Conservation (phyloP, 257 asterid genomes). For the Anisodus acutangulus region DNA sequence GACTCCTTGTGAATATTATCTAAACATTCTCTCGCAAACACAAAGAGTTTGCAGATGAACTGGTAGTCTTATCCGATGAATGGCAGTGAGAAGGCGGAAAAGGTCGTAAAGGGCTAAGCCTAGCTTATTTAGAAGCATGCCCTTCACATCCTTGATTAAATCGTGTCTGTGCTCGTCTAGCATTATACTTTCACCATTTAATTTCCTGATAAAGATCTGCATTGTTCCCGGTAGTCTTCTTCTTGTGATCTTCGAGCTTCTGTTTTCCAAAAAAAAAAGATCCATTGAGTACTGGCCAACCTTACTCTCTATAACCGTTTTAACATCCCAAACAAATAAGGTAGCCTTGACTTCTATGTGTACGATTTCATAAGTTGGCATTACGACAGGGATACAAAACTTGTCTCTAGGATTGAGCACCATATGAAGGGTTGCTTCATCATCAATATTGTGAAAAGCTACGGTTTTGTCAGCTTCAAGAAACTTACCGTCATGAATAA, state of each 20-base stretch:
- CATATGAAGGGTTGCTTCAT: slow-evolving; percentile 34
- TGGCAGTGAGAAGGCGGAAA: too few species aligned
- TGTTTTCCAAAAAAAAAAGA: slow-evolving; percentile 16
- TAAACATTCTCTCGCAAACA: slow-evolving; percentile 31
- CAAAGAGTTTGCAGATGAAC: slow-evolving; percentile 15
- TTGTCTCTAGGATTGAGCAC: not conserved
- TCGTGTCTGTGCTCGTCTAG: slow-evolving; percentile 20
- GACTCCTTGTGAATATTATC: slow-evolving; percentile 10
- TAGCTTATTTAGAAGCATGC: not conserved
- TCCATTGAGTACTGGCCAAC: slow-evolving; percentile 18
- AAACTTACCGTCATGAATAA: slow-evolving; percentile 32
- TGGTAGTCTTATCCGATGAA: not conserved
- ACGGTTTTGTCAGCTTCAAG: slow-evolving; percentile 37
- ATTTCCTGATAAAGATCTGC: slow-evolving; percentile 33
- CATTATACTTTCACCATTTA: not conserved
- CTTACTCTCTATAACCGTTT: slow-evolving; percentile 34
- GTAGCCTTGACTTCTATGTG: slow-evolving; percentile 19
- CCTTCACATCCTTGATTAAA: slow-evolving; percentile 26
- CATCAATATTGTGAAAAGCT: slow-evolving; percentile 21
- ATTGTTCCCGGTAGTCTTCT: not conserved
- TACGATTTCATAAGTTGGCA: slow-evolving; percentile 20
- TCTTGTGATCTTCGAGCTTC: slow-evolving; percentile 4
- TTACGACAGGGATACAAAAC: slow-evolving; percentile 28
- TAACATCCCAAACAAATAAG: slow-evolving; percentile 30
- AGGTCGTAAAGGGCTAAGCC: not conserved